phyloP scores from a whole-genome alignment of 805 yeast genomes.

The Zygoascus flipseniorum region DNA sequence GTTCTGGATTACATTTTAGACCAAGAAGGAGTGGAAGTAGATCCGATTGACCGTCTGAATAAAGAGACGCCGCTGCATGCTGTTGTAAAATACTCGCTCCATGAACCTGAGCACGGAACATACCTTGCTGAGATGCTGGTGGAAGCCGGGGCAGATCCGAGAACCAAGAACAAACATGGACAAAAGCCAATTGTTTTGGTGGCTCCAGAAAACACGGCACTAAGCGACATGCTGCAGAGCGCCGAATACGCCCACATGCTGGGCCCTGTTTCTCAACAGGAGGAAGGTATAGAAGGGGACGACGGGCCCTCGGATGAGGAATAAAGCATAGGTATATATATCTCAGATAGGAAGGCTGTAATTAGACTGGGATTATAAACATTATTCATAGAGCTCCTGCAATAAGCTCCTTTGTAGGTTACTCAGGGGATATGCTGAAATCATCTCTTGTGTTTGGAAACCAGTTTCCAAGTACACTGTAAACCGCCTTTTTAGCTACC shows the following conservation, averaged over 20 bases:
- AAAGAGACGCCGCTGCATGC: slow-evolving; percentile 87
- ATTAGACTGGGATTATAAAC: background rate
- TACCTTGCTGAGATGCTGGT: slow-evolving; percentile 71
- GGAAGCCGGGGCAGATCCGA: slow-evolving; percentile 88
- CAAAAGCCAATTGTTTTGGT: slow-evolving; percentile 71
- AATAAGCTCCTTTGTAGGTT: background rate
- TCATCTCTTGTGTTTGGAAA: slow-evolving; percentile 12
- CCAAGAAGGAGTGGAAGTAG: slow-evolving; percentile 84
- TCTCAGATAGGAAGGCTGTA: background rate
- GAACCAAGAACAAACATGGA: slow-evolving; percentile 45
- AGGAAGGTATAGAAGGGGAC: slow-evolving; percentile 16
- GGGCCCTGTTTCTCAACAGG: slow-evolving; percentile 20
- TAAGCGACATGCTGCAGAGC: slow-evolving; percentile 59
- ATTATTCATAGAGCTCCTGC: no score
- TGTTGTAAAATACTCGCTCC: slow-evolving; percentile 67
- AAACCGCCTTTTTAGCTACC: slow-evolving; percentile 7
- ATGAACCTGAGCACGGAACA: slow-evolving; percentile 79
- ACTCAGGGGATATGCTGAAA: background rate
- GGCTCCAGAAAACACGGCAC: slow-evolving; percentile 42
- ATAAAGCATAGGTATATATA: slow-evolving; percentile 9
- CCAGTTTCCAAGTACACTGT: slow-evolving; percentile 15
- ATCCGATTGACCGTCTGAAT: slow-evolving; percentile 60
- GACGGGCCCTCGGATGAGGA: slow-evolving; percentile 12
- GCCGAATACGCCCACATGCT: slow-evolving; percentile 62
- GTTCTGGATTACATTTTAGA: slow-evolving; percentile 75